Conservation (phyloP, 2,329 filamentous ascomycete species). For the Colletotrichum sp. region DNA sequence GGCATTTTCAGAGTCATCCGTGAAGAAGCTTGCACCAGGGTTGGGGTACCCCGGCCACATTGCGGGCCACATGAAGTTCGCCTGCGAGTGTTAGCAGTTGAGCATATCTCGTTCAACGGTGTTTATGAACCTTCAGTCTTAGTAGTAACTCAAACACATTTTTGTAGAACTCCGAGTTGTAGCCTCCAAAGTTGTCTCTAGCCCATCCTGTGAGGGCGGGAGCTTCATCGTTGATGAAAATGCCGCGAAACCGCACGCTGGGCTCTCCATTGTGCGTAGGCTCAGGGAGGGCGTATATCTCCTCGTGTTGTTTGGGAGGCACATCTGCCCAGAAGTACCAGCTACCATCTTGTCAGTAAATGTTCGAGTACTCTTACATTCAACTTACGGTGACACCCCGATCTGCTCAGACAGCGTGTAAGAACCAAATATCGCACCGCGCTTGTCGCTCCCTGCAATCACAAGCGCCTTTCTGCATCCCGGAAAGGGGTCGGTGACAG, state of each 20-base stretch:
- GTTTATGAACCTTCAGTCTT: constrained; percentile 45
- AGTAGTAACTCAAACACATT: constrained; percentile 69
- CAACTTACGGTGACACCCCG: constrained; percentile 58
- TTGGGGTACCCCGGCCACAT: constrained; percentile 62
- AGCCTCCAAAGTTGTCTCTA: constrained; percentile 54
- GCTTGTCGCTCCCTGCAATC: constrained; percentile 63
- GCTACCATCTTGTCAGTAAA: constrained; percentile 14
- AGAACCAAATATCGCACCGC: constrained; percentile 63
- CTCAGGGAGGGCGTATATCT: constrained; percentile 54
- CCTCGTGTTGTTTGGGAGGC: constrained; percentile 49
- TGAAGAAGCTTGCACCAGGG: constrained; percentile 62
- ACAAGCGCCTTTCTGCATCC: constrained; percentile 54
- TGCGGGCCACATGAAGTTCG: constrained; percentile 72
- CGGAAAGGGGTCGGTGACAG: constrained; percentile 48
- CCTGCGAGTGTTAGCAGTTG: constrained; percentile 30
- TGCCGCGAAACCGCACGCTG: constrained; percentile 63
- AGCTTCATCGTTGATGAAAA: constrained; percentile 69
- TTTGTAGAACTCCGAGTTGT: constrained; percentile 62
- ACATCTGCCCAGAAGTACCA: constrained; percentile 69
- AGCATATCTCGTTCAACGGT: neutral
- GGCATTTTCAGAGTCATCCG: constrained; percentile 64
- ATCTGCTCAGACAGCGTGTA: constrained; percentile 68
- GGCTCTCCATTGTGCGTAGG: constrained; percentile 56
- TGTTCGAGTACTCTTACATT: neutral
- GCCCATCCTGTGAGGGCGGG: constrained; percentile 65